Evolutionary conservation across 139 green algal genomes (phyloP).

Genomic region (Chlorella ohadii): DNA sequence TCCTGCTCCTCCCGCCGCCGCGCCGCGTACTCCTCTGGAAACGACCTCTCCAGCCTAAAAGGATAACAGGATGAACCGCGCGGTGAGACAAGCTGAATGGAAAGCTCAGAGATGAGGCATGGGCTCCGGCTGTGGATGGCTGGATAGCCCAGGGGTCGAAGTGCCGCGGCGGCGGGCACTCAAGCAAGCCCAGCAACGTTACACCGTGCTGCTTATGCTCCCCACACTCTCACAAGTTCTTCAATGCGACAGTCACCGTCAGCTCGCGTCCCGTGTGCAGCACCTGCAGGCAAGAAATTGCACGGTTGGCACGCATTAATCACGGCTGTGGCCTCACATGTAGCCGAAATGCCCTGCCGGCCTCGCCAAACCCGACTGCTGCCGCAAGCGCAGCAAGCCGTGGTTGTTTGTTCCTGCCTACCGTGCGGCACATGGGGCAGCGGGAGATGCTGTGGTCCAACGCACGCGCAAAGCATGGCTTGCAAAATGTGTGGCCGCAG

Average conservation of each 20-base stretch:
- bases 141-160: too few relatives aligned
- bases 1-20: conserved; percentile 29
- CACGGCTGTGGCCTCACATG: too few relatives aligned
- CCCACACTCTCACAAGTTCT: conserved; percentile 54
- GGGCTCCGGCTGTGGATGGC: too few relatives aligned
- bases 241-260: conserved; percentile 74
- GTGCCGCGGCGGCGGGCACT: too few relatives aligned
- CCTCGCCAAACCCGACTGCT: too few relatives aligned
- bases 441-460: conserved; percentile 77
- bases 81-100: background rate
- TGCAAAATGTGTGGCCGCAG: conserved; percentile 90
- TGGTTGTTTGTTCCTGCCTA: conserved; percentile 16
- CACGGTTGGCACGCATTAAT: background rate
- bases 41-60: too few relatives aligned
- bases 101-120: too few relatives aligned
- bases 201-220: too few relatives aligned
- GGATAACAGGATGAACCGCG: background rate
- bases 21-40: conserved; percentile 32
- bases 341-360: too few relatives aligned
- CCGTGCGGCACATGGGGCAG: conserved; percentile 84
- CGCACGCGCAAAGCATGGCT: conserved; percentile 73
- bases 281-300: conserved; percentile 34
- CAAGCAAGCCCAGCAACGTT: too few relatives aligned
- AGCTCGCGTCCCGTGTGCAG: conserved; percentile 59
- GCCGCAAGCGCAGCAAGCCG: background rate